Percentiles rank a stretch among this genome's conserved stretches.
These are phyloP conservation scores for Euphorbia tirucalli DNA, from an alignment of 345 rosid species.

Conservation along the genomic window DNA sequence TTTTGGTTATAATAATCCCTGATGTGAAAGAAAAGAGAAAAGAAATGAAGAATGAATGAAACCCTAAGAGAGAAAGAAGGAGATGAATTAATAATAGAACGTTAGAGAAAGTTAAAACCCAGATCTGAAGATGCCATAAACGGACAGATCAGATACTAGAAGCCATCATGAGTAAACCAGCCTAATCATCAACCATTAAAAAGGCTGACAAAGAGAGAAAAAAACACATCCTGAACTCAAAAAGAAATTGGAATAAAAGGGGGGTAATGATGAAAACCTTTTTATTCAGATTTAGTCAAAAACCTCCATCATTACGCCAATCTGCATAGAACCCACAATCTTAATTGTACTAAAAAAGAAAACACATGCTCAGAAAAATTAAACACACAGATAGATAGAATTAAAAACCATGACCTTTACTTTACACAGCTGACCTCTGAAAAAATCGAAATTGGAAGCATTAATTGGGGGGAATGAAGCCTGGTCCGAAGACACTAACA, in stretches of 20 bases:
- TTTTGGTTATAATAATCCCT: no score
- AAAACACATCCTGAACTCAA: slow-evolving; percentile 36
- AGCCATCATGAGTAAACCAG: slow-evolving; percentile 37
- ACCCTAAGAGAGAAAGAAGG: slow-evolving; percentile 31
- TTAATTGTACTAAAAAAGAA: slow-evolving; percentile 12
- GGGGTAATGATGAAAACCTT: slow-evolving; percentile 53
- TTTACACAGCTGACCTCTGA: no score
- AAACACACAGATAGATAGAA: background rate
- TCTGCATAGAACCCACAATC: background rate
- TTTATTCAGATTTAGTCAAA: slow-evolving; percentile 18
- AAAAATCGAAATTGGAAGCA: slow-evolving; percentile 35
- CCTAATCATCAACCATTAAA: slow-evolving; percentile 26
- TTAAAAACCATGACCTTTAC: slow-evolving; percentile 36
- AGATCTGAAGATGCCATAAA: slow-evolving; percentile 45
- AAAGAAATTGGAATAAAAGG: slow-evolving; percentile 21
- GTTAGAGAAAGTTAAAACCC: slow-evolving; percentile 21
- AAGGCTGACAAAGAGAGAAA: slow-evolving; percentile 22
- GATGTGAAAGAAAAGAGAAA: no score
- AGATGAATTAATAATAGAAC: slow-evolving; percentile 9
- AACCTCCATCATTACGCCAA: slow-evolving; percentile 25
- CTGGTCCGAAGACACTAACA: slow-evolving; percentile 88
- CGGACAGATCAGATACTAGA: slow-evolving; percentile 47
- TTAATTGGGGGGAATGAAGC: slow-evolving; percentile 97
- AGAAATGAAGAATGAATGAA: slow-evolving; percentile 17
- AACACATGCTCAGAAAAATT: slow-evolving; percentile 2